Percentiles rank a stretch among this genome's conserved stretches.
Conservation (phyloP, 73 alveolate genomes). For the Paramecium biaurelia region DNA sequence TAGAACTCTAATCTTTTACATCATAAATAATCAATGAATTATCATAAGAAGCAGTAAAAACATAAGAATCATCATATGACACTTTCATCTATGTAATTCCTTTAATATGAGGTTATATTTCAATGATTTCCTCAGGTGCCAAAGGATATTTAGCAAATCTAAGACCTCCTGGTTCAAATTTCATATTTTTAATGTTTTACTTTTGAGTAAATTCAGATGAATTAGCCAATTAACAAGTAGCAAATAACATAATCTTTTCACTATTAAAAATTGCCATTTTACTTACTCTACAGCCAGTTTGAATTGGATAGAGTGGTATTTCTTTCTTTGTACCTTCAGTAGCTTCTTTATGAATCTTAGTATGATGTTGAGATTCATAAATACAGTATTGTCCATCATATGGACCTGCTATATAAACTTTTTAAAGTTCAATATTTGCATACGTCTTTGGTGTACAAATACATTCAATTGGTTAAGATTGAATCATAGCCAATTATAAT, state of each 20-base stretch:
- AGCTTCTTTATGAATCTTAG: slow-evolving; percentile 26
- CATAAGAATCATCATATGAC: slow-evolving; percentile 71
- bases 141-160: slow-evolving; percentile 73
- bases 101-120: slow-evolving; percentile 73
- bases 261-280: slow-evolving; percentile 71
- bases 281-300: slow-evolving; percentile 67
- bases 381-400: slow-evolving; percentile 8
- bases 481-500: neutral
- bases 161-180: slow-evolving; percentile 73
- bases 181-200: neutral
- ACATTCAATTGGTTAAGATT: neutral
- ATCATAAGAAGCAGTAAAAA: slow-evolving; percentile 73
- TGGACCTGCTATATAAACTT: slow-evolving; percentile 4
- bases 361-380: neutral
- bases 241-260: slow-evolving; percentile 74
- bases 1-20: slow-evolving; percentile 71
- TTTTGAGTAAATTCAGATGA: neutral
- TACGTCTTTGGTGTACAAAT: neutral
- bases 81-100: slow-evolving; percentile 78
- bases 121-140: slow-evolving; percentile 62
- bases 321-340: slow-evolving; percentile 59
- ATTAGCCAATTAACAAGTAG: slow-evolving; percentile 68
- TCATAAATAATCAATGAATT: slow-evolving; percentile 74
- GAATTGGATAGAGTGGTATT: neutral
- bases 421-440: neutral